These are phyloP conservation scores for Eucalyptus erythrocorys DNA, from an alignment of 345 rosid genomes.

Conservation along the genomic window DNA sequence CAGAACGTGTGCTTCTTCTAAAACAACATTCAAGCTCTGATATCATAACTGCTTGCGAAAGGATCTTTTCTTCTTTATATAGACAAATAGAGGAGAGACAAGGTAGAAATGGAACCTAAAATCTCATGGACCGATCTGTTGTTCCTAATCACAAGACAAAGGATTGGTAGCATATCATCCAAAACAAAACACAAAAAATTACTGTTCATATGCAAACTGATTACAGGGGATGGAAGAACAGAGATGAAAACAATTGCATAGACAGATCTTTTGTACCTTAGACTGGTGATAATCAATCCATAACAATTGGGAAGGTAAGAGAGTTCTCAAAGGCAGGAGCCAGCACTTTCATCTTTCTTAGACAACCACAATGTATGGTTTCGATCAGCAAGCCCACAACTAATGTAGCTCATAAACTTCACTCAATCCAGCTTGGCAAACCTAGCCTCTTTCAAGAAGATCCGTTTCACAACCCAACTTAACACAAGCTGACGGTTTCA, in stretches of 20 bases:
- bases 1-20: background rate
- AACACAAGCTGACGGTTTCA: slow-evolving; percentile 17
- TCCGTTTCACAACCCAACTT: background rate
- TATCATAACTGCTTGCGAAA: background rate
- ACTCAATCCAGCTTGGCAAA: background rate
- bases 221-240: background rate
- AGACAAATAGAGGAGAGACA: background rate
- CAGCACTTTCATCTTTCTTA: background rate
- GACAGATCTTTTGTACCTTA: background rate
- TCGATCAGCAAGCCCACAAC: background rate
- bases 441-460: background rate
- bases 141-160: background rate
- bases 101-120: background rate
- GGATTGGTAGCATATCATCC: background rate
- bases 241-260: background rate
- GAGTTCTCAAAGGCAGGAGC: background rate
- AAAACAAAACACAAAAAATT: background rate
- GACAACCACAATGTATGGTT: background rate
- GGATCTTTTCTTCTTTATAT: background rate
- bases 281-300: background rate
- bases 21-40: background rate
- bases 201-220: background rate
- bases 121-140: background rate
- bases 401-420: background rate
- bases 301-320: background rate